Evolutionary conservation across 2,329 filamentous ascomycete genomes (phyloP), one percentile per base, ranked within the genome.

Genomic region (Alternaria sp.): DNA sequence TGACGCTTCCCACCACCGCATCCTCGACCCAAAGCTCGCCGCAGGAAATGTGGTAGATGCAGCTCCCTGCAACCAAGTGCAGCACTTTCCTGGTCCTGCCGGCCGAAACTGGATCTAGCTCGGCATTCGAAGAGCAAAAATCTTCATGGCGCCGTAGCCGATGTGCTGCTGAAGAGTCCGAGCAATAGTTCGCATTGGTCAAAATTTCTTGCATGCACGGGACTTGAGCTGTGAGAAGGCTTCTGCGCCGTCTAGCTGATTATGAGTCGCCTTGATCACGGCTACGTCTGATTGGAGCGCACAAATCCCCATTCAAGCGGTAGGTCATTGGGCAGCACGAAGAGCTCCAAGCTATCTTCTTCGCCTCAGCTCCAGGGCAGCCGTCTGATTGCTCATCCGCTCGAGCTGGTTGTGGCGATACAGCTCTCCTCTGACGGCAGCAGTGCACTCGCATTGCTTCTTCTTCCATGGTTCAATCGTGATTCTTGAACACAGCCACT

Each of bases 321-420:
- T 44, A 63, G 58, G 60, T 54, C 61, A 61, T 63, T 60, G 58
- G 55, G 64, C 56, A 62, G 56, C 49, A 57, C 58, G 45, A 49
- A 64, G 52, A 51, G 58, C 59, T 53, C 54, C 48, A 48, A 57
- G 41, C 58, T 57, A 51, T 51, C 54, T 53, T 60, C 58, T 38
- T 60, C 54, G 58, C 56, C 58, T 38, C 58, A 60, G 38, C 46
- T 56, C 57, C 57, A 54, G 54, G 54, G 46, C 57, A 57, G 53
- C 38, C 30, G 54, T 57, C 58, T 57, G 48, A 57, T 57, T 57
- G 58, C 59, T 58, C 59, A 44, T 41, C 55, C 56, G 54, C 48
- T 58, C 48, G 49, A 54, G 59, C 59, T 61, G 27, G 59, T 54
- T 44, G 59, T 58, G 59, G 59, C 59, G 59, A 61, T 30, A 58